Percentiles rank a stretch among this genome's conserved stretches.
These are phyloP conservation scores for Didymosphaeria variabile DNA, from an alignment of 2,329 filamentous ascomycete genomes.

Conservation along the genomic window DNA sequence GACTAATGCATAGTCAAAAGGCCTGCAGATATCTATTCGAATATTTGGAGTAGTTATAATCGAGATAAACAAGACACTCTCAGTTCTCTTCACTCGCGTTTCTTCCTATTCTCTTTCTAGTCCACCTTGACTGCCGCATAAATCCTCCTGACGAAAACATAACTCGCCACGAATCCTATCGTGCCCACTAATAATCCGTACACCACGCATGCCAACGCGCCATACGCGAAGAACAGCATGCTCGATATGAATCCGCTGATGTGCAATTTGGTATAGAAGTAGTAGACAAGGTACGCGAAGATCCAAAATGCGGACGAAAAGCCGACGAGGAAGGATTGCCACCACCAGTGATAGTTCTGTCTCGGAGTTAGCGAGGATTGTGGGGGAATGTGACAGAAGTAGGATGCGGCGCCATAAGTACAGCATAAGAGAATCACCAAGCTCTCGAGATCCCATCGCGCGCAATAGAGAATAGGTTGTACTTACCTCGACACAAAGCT, in stretches of 20 bases:
- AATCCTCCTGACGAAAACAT: slow-evolving; percentile 83
- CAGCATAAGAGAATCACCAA: neutral
- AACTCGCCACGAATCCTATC: slow-evolving; percentile 83
- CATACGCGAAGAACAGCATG: slow-evolving; percentile 86
- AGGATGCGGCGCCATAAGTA: neutral
- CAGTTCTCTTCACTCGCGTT: too few species aligned
- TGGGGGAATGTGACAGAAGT: neutral
- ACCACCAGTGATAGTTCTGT: slow-evolving; percentile 89
- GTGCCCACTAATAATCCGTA: slow-evolving; percentile 85
- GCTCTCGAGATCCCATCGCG: neutral
- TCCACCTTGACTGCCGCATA: slow-evolving; percentile 64
- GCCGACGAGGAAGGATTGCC: slow-evolving; percentile 84
- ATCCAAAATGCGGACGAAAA: slow-evolving; percentile 82
- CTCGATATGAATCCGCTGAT: slow-evolving; percentile 82
- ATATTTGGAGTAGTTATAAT: too few species aligned
- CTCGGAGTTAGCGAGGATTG: neutral
- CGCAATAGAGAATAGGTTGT: too few species aligned
- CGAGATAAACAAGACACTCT: too few species aligned
- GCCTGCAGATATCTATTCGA: too few species aligned
- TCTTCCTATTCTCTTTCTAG: neutral
- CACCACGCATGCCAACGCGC: slow-evolving; percentile 79
- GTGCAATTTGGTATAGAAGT: slow-evolving; percentile 81
- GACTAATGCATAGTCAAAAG: too few species aligned
- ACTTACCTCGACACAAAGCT: slow-evolving; percentile 77
- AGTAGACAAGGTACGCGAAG: slow-evolving; percentile 84